Evolutionary conservation across 371 early-diverging fungal genomes (phyloP).

Genomic region (Mortierella sp.): DNA sequence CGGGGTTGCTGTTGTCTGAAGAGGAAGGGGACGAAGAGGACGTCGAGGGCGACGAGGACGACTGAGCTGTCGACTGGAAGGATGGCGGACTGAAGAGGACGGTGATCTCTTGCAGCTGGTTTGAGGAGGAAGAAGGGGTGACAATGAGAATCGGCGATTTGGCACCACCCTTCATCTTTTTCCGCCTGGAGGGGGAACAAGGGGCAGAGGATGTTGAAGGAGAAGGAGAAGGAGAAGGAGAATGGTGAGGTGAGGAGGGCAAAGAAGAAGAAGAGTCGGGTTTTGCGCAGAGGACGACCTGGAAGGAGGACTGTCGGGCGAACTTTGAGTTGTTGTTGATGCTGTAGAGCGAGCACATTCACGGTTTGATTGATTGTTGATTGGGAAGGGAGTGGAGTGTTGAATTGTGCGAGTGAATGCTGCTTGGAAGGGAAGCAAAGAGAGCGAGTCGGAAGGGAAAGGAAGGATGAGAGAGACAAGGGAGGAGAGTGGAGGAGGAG

Average conservation of each 20-base stretch:
- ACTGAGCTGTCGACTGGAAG: slow-evolving; percentile 6
- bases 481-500: background rate
- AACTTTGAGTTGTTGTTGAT: slow-evolving; percentile 54
- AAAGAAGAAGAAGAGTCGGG: slow-evolving; percentile 15
- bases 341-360: slow-evolving; percentile 57
- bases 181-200: slow-evolving; percentile 21
- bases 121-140: slow-evolving; percentile 3
- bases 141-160: slow-evolving; percentile 11
- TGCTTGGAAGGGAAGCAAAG: background rate
- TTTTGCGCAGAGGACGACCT: slow-evolving; percentile 45
- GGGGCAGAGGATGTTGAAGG: slow-evolving; percentile 20
- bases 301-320: slow-evolving; percentile 42
- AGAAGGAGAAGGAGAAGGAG: slow-evolving; percentile 10
- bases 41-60: slow-evolving; percentile 12
- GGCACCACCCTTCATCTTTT: slow-evolving; percentile 35
- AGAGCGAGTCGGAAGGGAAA: slow-evolving; percentile 7
- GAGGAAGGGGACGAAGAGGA: background rate
- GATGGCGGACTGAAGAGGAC: slow-evolving; percentile 23
- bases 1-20: background rate
- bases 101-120: slow-evolving; percentile 15
- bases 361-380: background rate
- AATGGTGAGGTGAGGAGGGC: slow-evolving; percentile 7
- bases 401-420: background rate
- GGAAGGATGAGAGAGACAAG: slow-evolving; percentile 3
- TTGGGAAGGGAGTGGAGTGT: background rate